Evolutionary conservation across 495 filamentous ascomycete species (phyloP).

Genomic region (Cercophora newfieldiana): DNA sequence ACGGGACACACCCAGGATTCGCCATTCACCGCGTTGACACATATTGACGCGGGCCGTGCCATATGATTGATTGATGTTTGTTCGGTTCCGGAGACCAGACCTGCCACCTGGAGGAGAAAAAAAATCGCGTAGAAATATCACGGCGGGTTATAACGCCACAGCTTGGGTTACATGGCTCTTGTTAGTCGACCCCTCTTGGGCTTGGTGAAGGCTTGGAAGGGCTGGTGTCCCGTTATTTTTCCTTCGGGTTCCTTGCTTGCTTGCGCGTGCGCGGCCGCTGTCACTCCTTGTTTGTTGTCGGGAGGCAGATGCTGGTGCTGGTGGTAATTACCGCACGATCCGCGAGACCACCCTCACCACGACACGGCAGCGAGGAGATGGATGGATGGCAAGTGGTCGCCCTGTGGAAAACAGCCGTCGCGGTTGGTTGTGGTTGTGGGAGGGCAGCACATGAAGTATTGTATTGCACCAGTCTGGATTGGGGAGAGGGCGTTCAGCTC

Average conservation of each 20-base stretch:
- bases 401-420: not conserved
- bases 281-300: not conserved
- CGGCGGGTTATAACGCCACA: not conserved
- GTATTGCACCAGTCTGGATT: not conserved
- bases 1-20: no score
- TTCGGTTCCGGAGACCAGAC: not conserved
- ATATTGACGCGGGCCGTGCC: not conserved
- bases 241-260: no score
- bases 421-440: not conserved
- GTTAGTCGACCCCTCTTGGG: not conserved
- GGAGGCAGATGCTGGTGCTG: not conserved
- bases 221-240: not conserved
- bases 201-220: not conserved
- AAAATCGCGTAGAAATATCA: not conserved
- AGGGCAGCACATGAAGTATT: not conserved
- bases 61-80: no score
- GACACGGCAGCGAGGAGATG: not conserved
- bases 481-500: not conserved
- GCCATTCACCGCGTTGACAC: no score
- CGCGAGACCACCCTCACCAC: not conserved
- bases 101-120: not conserved
- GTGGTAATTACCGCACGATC: not conserved
- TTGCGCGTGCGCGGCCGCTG: not conserved
- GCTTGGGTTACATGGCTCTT: not conserved
- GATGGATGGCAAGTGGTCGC: not conserved